These are phyloP conservation scores for Mitosporidium daphniae DNA, from an alignment of 371 early-diverging fungal species.

Conservation along the genomic window DNA sequence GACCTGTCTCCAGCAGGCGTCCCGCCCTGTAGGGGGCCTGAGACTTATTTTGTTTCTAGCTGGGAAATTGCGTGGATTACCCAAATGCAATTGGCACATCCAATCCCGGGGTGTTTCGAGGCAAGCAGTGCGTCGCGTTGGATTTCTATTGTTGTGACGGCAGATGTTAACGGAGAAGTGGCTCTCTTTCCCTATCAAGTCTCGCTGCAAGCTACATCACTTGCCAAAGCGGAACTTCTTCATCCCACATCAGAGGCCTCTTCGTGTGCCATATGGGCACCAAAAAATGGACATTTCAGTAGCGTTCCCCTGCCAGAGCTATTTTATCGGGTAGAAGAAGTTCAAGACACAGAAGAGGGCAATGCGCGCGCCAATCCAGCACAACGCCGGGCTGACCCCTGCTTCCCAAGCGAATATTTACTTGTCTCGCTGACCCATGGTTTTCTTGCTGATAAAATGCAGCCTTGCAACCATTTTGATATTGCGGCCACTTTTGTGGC, in stretches of 20 bases:
- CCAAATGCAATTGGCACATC: slow-evolving; percentile 5
- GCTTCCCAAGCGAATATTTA: slow-evolving; percentile 5
- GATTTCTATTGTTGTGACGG: slow-evolving; percentile 4
- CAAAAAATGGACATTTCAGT: too few relatives aligned
- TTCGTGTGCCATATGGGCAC: too few relatives aligned
- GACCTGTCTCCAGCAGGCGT: not conserved
- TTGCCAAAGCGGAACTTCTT: slow-evolving; percentile 4
- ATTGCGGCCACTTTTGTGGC: too few relatives aligned
- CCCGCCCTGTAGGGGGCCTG: too few relatives aligned
- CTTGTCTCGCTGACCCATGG: slow-evolving; percentile 5
- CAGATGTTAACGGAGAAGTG: slow-evolving; percentile 3
- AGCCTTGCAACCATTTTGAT: too few relatives aligned
- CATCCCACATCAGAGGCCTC: slow-evolving; percentile 3
- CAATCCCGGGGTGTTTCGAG: not conserved
- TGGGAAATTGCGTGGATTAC: slow-evolving; percentile 7
- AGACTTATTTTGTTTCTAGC: slow-evolving; percentile 4
- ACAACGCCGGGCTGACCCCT: slow-evolving; percentile 3
- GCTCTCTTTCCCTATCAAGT: slow-evolving; percentile 4
- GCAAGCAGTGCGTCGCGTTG: slow-evolving; percentile 3
- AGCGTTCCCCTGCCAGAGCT: slow-evolving; percentile 1
- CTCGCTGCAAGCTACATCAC: slow-evolving; percentile 7
- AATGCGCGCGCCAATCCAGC: too few relatives aligned
- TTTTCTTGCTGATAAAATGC: too few relatives aligned
- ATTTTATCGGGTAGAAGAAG: slow-evolving; percentile 2
- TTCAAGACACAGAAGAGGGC: too few relatives aligned